A percentile compares a stretch with the other conserved stretches of the same genome.
Evolutionary conservation across 495 filamentous ascomycete genomes (phyloP).

Genomic region (Friedmanniomyces endolithicus): DNA sequence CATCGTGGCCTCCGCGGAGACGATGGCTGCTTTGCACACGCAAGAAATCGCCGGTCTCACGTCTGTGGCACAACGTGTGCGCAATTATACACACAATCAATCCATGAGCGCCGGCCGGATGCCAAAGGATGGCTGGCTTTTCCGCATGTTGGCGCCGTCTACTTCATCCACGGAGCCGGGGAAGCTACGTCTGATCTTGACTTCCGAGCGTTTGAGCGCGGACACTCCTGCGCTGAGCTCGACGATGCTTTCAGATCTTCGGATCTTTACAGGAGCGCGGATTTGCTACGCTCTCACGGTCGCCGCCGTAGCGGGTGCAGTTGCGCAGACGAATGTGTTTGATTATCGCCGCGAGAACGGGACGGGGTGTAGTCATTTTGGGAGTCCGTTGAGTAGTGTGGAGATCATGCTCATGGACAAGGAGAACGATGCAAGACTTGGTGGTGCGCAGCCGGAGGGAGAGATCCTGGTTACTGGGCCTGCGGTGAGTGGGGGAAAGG

Average conservation of each 20-base stretch:
- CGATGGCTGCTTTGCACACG: constrained; percentile 52
- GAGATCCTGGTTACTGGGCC: constrained; percentile 56
- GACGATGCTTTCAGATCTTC: constrained; percentile 59
- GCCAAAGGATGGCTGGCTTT: constrained; percentile 43
- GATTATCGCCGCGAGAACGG: constrained; percentile 61
- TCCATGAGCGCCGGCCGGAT: constrained; percentile 61
- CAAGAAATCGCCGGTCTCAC: constrained; percentile 36
- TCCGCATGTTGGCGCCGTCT: constrained; percentile 50
- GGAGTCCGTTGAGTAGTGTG: constrained; percentile 62
- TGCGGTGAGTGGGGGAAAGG: constrained; percentile 49
- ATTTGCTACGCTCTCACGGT: constrained; percentile 78
- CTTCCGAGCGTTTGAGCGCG: constrained; percentile 45
- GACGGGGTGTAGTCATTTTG: constrained; percentile 56
- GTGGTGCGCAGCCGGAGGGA: constrained; percentile 38
- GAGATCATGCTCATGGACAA: constrained; percentile 58
- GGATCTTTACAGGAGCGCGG: constrained; percentile 65
- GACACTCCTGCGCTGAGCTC: constrained; percentile 47
- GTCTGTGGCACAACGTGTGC: constrained; percentile 42
- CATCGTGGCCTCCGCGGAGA: constrained; percentile 63
- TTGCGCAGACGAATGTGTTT: constrained; percentile 69
- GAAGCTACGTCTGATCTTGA: constrained; percentile 63
- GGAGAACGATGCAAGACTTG: constrained; percentile 39
- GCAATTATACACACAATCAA: constrained; percentile 57
- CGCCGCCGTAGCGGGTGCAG: constrained; percentile 69
- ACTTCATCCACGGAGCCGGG: constrained; percentile 55